A percentile compares a stretch with the other conserved stretches of the same genome.
Conservation (phyloP, 164 flowering plant genomes). For the Aristolochia contorta region DNA sequence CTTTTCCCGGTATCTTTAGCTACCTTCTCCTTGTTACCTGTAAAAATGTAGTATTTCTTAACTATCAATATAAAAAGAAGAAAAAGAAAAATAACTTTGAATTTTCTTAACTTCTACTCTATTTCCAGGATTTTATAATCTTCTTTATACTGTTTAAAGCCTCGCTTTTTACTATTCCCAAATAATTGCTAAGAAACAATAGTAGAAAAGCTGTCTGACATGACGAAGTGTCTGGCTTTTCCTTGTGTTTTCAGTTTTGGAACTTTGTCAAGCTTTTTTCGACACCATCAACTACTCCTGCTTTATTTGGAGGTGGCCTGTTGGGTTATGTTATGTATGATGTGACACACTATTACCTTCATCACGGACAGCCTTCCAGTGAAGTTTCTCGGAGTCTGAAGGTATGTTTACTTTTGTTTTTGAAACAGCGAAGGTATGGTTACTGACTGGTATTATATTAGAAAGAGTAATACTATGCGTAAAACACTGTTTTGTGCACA, state of each 20-base stretch:
- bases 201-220: background rate
- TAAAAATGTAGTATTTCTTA: background rate
- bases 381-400: slow-evolving; percentile 48
- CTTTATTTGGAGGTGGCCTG: slow-evolving; percentile 74
- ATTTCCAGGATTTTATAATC: background rate
- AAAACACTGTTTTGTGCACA: too few species aligned
- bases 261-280: slow-evolving; percentile 46
- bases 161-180: background rate
- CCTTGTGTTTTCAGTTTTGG: slow-evolving; percentile 47
- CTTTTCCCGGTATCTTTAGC: slow-evolving; percentile 45
- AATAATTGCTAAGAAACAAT: background rate
- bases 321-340: slow-evolving; percentile 93
- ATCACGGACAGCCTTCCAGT: slow-evolving; percentile 76
- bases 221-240: background rate
- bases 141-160: background rate
- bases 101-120: background rate
- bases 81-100: background rate
- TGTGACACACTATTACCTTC: slow-evolving; percentile 83
- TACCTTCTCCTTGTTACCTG: background rate
- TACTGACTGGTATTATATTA: too few species aligned
- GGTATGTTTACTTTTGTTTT: too few species aligned
- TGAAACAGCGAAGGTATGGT: too few species aligned
- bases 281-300: slow-evolving; percentile 69
- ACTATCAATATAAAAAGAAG: background rate
- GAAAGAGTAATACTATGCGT: too few species aligned